Percentiles rank a stretch among this genome's conserved stretches.
phyloP scores from a whole-genome alignment of 345 rosid species.

The Aquilaria malaccensis region DNA sequence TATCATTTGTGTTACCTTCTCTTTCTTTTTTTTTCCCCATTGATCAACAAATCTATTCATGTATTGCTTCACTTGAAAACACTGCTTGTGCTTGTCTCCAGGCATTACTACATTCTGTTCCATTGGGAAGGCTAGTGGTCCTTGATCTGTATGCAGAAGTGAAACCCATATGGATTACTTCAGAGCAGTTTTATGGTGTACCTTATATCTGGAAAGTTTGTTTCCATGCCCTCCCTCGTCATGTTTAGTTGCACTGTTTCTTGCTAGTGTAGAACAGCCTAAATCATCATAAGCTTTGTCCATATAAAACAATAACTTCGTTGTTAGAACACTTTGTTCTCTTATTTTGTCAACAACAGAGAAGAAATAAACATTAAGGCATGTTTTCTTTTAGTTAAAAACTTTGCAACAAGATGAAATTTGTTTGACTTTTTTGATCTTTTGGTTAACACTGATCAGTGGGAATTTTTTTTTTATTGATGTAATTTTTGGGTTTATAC shows the following conservation, averaged over 20 bases:
- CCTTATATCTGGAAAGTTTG: constrained; percentile 64
- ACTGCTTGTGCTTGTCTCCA: constrained; percentile 18
- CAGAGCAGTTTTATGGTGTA: constrained; percentile 67
- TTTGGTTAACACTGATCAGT: background rate
- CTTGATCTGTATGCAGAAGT: constrained; percentile 75
- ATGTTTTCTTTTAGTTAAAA: too few relatives aligned
- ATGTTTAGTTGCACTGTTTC: background rate
- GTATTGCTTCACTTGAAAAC: background rate
- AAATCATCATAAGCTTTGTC: background rate
- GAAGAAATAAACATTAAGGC: too few relatives aligned
- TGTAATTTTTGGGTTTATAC: constrained; percentile 12
- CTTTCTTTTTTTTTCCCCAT: background rate
- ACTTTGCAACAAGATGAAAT: too few relatives aligned
- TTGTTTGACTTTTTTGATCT: background rate
- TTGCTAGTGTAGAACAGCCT: background rate
- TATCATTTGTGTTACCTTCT: background rate
- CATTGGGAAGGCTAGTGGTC: constrained; percentile 57
- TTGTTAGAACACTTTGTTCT: too few relatives aligned
- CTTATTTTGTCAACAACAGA: too few relatives aligned
- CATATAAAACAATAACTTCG: background rate
- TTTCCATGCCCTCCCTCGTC: background rate
- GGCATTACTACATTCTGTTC: constrained; percentile 75
- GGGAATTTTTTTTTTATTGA: background rate
- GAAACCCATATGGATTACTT: constrained; percentile 58
- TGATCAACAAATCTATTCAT: background rate